These are phyloP conservation scores for Glycine soja DNA, from an alignment of 306 rosid genomes.

Conservation along the genomic window DNA sequence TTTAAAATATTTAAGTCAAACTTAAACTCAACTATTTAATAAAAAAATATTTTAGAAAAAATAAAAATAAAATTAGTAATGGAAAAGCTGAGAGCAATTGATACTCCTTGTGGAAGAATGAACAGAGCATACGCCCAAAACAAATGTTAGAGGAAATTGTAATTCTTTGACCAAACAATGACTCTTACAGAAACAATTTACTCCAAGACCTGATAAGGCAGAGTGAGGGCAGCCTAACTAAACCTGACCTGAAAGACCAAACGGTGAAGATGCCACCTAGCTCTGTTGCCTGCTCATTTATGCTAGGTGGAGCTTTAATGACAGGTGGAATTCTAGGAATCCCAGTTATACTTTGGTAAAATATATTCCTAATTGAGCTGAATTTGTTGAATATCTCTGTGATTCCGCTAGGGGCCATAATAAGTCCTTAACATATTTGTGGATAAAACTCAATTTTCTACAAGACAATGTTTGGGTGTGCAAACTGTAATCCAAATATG, in stretches of 20 bases:
- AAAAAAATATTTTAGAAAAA: not conserved
- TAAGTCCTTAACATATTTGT: too few relatives aligned
- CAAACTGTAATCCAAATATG: not conserved
- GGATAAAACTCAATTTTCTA: not conserved
- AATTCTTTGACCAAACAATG: not conserved
- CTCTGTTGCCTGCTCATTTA: slow-evolving; percentile 1
- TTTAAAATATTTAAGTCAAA: not conserved
- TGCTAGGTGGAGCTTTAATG: too few relatives aligned
- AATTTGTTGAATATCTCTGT: not conserved
- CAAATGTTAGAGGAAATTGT: not conserved
- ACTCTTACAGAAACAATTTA: not conserved
- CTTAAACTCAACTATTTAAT: not conserved
- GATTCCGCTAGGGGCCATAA: not conserved
- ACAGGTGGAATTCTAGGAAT: too few relatives aligned
- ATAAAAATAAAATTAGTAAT: not conserved
- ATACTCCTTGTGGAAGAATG: not conserved
- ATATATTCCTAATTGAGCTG: not conserved
- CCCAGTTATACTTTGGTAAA: not conserved
- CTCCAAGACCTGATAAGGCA: too few relatives aligned
- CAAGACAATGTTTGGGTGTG: not conserved
- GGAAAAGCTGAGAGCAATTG: not conserved
- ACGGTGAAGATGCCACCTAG: not conserved
- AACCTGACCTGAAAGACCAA: not conserved
- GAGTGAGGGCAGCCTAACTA: slow-evolving; percentile 1
- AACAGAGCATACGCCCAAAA: not conserved